Percentiles rank a stretch among this genome's conserved stretches.
Evolutionary conservation across 805 yeast species (phyloP).

Genomic region (Schizosaccharomyces japonicus): DNA sequence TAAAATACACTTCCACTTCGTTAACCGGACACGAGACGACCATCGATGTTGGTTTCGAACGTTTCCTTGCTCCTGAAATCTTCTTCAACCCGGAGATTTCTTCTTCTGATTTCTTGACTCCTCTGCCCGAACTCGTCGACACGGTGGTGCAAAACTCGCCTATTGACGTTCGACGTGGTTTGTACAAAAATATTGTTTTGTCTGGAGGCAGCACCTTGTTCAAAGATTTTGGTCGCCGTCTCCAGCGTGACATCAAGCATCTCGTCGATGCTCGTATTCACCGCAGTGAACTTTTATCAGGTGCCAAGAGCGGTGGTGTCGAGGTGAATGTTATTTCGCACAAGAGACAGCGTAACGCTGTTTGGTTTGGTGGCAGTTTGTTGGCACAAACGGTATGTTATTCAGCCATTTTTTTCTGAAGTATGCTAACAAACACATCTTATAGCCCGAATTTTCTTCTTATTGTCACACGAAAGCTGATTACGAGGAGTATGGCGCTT

Average conservation of each 20-base stretch:
- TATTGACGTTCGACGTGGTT: conserved; percentile 89
- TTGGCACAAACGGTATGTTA: conserved; percentile 54
- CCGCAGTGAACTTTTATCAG: conserved; percentile 50
- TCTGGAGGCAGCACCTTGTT: conserved; percentile 98
- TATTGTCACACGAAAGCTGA: conserved; percentile 93
- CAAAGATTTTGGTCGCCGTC: conserved; percentile 89
- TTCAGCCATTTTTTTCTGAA: background rate
- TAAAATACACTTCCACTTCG: conserved; percentile 73
- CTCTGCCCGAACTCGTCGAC: conserved; percentile 88
- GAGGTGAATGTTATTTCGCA: conserved; percentile 92
- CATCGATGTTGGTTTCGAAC: conserved; percentile 91
- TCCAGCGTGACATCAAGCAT: conserved; percentile 77
- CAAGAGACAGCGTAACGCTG: conserved; percentile 93
- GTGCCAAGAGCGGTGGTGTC: conserved; percentile 69
- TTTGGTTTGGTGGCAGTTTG: conserved; percentile 96
- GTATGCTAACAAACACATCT: conserved; percentile 6
- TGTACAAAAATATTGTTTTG: conserved; percentile 82
- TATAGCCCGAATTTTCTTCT: conserved; percentile 56
- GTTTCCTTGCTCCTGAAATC: conserved; percentile 96
- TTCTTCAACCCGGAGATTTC: conserved; percentile 96
- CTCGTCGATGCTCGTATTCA: conserved; percentile 76
- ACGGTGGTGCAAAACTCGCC: conserved; percentile 87
- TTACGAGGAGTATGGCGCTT: conserved; percentile 94
- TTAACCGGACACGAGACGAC: conserved; percentile 34
- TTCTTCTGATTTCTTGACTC: conserved; percentile 81